Base-by-base conservation (phyloP, 768 basidiomycete species). In the Tulasnella sp. region DNA sequence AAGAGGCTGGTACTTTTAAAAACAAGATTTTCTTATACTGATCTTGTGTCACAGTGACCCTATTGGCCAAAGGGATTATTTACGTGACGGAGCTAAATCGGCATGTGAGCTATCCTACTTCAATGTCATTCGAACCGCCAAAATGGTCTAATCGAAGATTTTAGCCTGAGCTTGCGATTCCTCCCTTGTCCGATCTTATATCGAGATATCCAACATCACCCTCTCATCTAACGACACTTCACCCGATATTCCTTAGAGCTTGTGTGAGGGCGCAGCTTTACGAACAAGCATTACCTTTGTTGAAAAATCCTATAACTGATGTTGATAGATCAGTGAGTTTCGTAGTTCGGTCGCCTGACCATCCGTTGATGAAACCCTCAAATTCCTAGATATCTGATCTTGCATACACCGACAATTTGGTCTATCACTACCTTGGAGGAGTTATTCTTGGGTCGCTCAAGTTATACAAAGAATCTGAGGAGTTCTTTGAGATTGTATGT, bases 381-480 rank as follows among this genome's bases (percentile, higher is more conserved):
- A 9, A 19, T 27, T 27, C 57, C n/a, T 45, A 54, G 53, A 48
- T 56, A 10, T 63, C 53, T 5, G 83, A 87, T 54, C 66, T 92
- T 48, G 65, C 63, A 28, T 89, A 87, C 66, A 78, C 74, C 56
- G 89, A 91, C 63, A 82, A 82, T 59, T 71, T 93, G 20, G 65
- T 74, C n/a, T 90, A 90, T 61, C 85, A 91, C 68, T 89, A 90
- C 63, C 68, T 76, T 2, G 87, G 81, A 3, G 89, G 86, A 1
- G 68, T 84, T n/a, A 74, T 73, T 0, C 69, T 81, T 7, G 73
- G 74, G 0, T 76, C 77, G 0, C 68, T 85, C 37, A 78, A 78
- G 58, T 69, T 69, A 15, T 90, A 81, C 77, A 58, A 67, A 2
- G 72, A 79, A 7, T 84, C 89, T 0, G 76, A 78, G 52, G 81